Evolutionary conservation across 202 grass and related monocot genomes (phyloP).

Genomic region (Setaria italica): DNA sequence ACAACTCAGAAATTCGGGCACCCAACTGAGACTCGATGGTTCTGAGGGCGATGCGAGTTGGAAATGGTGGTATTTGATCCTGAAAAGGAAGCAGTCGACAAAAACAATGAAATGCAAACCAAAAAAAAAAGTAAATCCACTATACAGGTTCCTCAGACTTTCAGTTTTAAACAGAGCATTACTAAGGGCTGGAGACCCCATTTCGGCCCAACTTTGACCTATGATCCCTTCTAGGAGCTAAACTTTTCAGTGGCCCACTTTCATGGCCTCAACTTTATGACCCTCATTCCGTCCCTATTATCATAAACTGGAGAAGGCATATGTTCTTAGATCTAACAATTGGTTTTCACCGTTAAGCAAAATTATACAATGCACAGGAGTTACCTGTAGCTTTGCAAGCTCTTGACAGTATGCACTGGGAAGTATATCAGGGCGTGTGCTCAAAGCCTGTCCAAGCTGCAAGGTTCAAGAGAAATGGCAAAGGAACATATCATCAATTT

Average conservation of each 20-base stretch:
- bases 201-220: neutral
- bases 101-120: constrained; percentile 10
- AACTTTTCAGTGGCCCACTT: neutral
- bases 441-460: constrained; percentile 94
- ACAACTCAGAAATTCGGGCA: constrained; percentile 78
- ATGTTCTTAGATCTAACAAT: constrained; percentile 9
- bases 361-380: constrained; percentile 19
- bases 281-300: neutral
- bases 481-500: constrained; percentile 29
- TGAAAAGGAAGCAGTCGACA: constrained; percentile 46
- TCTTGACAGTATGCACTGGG: constrained; percentile 89
- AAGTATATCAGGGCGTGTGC: constrained; percentile 89
- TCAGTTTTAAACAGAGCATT: neutral
- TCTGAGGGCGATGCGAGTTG: constrained; percentile 73
- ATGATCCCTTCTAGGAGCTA: neutral
- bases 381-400: constrained; percentile 87
- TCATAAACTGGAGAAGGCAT: neutral
- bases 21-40: constrained; percentile 88
- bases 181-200: neutral
- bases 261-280: neutral
- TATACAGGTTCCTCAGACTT: constrained; percentile 1
- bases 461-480: constrained; percentile 23
- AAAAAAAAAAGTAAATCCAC: constrained; percentile 1
- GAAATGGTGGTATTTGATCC: constrained; percentile 98
- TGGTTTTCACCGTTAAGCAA: neutral